A percentile compares a stretch with the other conserved stretches of the same genome.
These are phyloP conservation scores for Pachysandra terminalis DNA, from an alignment of 164 flowering plant species.

Conservation along the genomic window DNA sequence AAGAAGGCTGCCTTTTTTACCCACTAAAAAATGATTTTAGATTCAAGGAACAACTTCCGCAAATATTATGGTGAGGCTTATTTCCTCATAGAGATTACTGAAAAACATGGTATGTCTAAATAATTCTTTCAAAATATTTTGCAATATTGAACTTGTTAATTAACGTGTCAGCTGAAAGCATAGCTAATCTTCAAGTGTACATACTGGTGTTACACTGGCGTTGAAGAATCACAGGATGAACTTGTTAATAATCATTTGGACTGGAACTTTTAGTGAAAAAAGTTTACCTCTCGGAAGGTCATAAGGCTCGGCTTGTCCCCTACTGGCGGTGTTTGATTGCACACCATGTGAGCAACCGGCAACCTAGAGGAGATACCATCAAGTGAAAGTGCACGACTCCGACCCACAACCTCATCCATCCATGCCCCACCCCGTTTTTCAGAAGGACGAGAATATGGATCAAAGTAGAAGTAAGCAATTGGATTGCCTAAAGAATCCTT, in stretches of 20 bases:
- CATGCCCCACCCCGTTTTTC: constrained; percentile 98
- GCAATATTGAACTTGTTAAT: no score
- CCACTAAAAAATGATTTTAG: background rate
- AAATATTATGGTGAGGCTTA: no score
- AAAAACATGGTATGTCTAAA: background rate
- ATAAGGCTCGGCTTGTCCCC: constrained; percentile 94
- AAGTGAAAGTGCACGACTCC: constrained; percentile 74
- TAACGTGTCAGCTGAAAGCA: no score
- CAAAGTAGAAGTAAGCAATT: constrained; percentile 92
- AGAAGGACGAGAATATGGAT: constrained; percentile 95
- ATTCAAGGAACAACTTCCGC: background rate
- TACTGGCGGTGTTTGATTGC: constrained; percentile 94
- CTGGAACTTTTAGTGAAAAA: background rate
- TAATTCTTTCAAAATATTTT: background rate
- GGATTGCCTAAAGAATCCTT: constrained; percentile 79
- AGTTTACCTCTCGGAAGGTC: constrained; percentile 91
- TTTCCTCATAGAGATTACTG: background rate
- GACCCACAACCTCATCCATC: constrained; percentile 94
- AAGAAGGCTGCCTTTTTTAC: no score
- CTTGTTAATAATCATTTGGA: no score
- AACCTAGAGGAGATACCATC: constrained; percentile 72
- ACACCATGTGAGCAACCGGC: constrained; percentile 96
- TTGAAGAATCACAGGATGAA: no score
- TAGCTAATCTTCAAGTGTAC: no score
- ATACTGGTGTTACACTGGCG: no score